A percentile compares a stretch with the other conserved stretches of the same genome.
These are phyloP conservation scores for Talaromyces albobiverticillius DNA, from an alignment of 2,329 filamentous ascomycete species.

Conservation along the genomic window DNA sequence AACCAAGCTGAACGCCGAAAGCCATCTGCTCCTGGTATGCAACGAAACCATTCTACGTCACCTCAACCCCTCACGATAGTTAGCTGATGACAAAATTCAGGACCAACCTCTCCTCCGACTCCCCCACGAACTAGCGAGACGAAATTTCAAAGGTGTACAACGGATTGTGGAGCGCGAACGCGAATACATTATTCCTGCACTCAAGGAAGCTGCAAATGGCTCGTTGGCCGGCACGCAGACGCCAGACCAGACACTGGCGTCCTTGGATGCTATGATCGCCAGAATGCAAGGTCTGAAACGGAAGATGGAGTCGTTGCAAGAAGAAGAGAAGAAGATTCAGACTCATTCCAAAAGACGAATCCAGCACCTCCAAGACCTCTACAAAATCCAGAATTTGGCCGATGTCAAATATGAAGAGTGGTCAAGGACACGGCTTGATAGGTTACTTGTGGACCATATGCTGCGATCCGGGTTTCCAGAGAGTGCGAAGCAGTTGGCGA, in stretches of 20 bases:
- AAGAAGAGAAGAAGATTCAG: slow-evolving; percentile 76
- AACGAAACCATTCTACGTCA: not conserved
- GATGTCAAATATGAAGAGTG: slow-evolving; percentile 94
- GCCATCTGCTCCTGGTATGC: slow-evolving; percentile 47
- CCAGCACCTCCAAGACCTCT: slow-evolving; percentile 75
- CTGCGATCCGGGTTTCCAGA: slow-evolving; percentile 77
- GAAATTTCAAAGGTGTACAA: slow-evolving; percentile 81
- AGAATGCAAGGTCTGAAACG: slow-evolving; percentile 84
- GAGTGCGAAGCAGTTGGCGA: slow-evolving; percentile 71
- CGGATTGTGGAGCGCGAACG: slow-evolving; percentile 47
- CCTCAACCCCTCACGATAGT: slow-evolving; percentile 13
- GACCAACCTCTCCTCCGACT: slow-evolving; percentile 93
- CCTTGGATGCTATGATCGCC: slow-evolving; percentile 78
- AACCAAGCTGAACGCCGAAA: slow-evolving; percentile 50
- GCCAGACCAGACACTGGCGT: slow-evolving; percentile 70
- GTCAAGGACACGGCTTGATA: slow-evolving; percentile 76
- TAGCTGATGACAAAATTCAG: slow-evolving; percentile 49
- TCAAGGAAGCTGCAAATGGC: slow-evolving; percentile 57
- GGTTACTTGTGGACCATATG: slow-evolving; percentile 89
- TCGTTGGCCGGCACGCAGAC: slow-evolving; percentile 62
- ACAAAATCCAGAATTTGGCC: slow-evolving; percentile 73
- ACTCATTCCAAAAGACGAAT: slow-evolving; percentile 73
- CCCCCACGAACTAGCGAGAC: slow-evolving; percentile 86
- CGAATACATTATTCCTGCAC: slow-evolving; percentile 45
- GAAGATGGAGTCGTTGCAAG: slow-evolving; percentile 73